These are phyloP conservation scores for Kodamaea laetipori DNA, from an alignment of 805 yeast species.

Conservation along the genomic window DNA sequence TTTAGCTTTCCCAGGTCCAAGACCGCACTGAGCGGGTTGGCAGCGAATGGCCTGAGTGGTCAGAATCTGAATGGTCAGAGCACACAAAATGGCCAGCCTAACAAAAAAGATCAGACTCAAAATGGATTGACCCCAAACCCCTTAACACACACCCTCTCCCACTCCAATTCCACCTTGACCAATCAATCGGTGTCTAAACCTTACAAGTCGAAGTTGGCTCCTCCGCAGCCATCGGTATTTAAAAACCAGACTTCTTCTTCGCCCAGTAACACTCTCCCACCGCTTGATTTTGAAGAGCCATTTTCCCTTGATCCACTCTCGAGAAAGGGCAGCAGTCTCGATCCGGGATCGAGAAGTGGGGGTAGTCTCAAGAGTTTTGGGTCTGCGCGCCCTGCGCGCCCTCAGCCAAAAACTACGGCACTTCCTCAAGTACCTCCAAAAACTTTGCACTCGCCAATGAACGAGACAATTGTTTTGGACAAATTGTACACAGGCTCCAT, in stretches of 20 bases:
- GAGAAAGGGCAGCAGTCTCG: conserved; percentile 6
- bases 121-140: too few species aligned
- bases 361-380: conserved; percentile 2
- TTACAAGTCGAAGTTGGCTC: conserved; percentile 5
- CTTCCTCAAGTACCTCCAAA: not conserved
- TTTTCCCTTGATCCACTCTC: not conserved
- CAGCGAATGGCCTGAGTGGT: not conserved
- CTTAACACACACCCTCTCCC: too few species aligned
- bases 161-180: too few species aligned
- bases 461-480: conserved; percentile 3
- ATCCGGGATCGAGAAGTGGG: not conserved
- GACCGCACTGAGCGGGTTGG: not conserved
- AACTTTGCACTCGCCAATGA: not conserved
- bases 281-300: conserved; percentile 3
- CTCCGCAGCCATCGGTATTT: not conserved
- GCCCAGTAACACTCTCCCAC: conserved; percentile 1
- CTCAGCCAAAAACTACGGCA: too few species aligned
- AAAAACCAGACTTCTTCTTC: not conserved
- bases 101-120: too few species aligned
- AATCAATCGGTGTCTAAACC: too few species aligned
- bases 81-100: too few species aligned
- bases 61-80: too few species aligned
- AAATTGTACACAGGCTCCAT: conserved; percentile 6
- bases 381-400: not conserved
- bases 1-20: not conserved